Percentiles rank a stretch among this genome's conserved stretches.
These are phyloP conservation scores for Aquilaria sinensis DNA, from an alignment of 345 rosid genomes.

Conservation along the genomic window DNA sequence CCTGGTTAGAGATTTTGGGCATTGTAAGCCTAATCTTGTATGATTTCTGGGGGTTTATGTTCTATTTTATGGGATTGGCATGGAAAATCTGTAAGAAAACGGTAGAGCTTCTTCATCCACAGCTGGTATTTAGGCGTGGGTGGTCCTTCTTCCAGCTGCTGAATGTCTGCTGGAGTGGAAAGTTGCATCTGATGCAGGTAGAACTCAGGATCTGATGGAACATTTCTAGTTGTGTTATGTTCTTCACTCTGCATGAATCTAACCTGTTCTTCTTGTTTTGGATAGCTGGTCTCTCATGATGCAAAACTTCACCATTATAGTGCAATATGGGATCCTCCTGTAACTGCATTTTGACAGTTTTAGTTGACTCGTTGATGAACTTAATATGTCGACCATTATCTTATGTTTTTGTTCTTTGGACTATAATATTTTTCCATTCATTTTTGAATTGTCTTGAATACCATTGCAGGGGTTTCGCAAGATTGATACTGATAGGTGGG, in stretches of 20 bases:
- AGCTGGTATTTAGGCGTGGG: slow-evolving; percentile 5
- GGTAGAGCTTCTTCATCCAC: slow-evolving; percentile 10
- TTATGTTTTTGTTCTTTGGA: slow-evolving; percentile 4
- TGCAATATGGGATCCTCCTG: slow-evolving; percentile 10
- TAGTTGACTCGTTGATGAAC: neutral
- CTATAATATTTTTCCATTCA: slow-evolving; percentile 11
- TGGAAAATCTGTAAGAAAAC: slow-evolving; percentile 14
- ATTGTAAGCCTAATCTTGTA: too few species aligned
- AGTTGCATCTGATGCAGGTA: slow-evolving; percentile 40
- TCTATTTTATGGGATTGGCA: neutral
- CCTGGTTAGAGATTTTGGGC: slow-evolving; percentile 13
- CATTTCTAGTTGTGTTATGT: slow-evolving; percentile 12
- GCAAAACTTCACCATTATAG: slow-evolving; percentile 4
- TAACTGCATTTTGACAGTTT: slow-evolving; percentile 15
- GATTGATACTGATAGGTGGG: slow-evolving; percentile 88
- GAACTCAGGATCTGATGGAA: slow-evolving; percentile 25
- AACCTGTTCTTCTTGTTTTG: slow-evolving; percentile 6
- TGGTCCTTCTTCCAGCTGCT: slow-evolving; percentile 21
- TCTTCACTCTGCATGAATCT: neutral
- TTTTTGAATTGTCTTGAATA: slow-evolving; percentile 18
- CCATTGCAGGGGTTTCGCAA: slow-evolving; percentile 66
- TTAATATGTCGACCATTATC: neutral
- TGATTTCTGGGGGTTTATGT: neutral
- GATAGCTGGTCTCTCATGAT: neutral
- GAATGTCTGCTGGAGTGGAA: slow-evolving; percentile 18